These are phyloP conservation scores for Talaromyces islandicus DNA, from an alignment of 2,329 filamentous ascomycete genomes.

Conservation along the genomic window DNA sequence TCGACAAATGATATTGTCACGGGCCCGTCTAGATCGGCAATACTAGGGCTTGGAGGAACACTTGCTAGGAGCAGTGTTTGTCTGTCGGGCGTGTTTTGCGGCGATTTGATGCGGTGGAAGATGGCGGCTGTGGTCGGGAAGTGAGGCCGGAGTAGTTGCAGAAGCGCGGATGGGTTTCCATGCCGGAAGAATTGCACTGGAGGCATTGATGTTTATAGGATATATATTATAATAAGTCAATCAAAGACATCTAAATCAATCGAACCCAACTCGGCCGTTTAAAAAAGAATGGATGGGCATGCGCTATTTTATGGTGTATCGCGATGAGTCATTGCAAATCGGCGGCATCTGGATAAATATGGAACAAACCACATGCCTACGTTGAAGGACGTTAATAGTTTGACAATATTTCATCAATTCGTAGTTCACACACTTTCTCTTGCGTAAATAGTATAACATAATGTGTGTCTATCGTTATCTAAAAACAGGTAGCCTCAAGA, in stretches of 20 bases:
- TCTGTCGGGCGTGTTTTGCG: conserved; percentile 1
- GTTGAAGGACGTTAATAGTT: background rate
- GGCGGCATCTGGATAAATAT: background rate
- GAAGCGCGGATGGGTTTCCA: background rate
- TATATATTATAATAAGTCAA: background rate
- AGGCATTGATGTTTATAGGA: background rate
- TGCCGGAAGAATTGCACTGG: background rate
- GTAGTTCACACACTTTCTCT: background rate
- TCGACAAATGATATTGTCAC: background rate
- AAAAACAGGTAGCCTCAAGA: background rate
- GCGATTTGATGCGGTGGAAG: conserved; percentile 4
- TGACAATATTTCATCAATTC: background rate
- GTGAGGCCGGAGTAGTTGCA: background rate
- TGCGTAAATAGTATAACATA: background rate
- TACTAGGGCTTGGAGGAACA: background rate
- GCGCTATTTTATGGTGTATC: background rate
- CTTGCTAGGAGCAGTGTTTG: background rate
- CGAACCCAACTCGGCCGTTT: background rate
- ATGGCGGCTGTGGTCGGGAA: background rate
- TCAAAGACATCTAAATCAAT: background rate
- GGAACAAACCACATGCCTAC: background rate
- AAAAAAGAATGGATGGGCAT: background rate
- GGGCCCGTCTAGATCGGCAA: background rate
- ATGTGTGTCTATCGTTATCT: background rate
- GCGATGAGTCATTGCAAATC: background rate